These are phyloP conservation scores for Tulasnella sp. DNA, from an alignment of 768 basidiomycete species.

Conservation along the genomic window DNA sequence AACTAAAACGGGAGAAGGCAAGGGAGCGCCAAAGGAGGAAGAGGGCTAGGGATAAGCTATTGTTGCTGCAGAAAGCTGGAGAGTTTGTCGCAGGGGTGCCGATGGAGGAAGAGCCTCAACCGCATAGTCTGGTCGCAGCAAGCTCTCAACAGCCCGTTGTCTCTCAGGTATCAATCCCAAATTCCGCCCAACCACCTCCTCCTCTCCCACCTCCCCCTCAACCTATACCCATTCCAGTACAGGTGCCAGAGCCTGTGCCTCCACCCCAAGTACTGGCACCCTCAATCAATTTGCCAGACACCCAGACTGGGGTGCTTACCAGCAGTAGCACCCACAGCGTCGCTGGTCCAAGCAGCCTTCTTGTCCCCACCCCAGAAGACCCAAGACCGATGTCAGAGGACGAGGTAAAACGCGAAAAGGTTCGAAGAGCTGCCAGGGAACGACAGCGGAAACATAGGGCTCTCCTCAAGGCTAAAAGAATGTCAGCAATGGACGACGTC, in stretches of 20 bases:
- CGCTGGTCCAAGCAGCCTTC: slow-evolving; percentile 15
- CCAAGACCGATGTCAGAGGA: slow-evolving; percentile 58
- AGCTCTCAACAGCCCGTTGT: slow-evolving; percentile 1
- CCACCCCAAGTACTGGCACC: not conserved
- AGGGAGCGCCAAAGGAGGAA: slow-evolving; percentile 81
- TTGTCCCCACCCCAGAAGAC: slow-evolving; percentile 8
- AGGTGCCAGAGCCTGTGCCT: not conserved
- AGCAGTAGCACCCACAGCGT: not conserved
- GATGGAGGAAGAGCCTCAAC: slow-evolving; percentile 11
- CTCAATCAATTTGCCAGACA: slow-evolving; percentile 2
- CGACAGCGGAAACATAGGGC: slow-evolving; percentile 78
- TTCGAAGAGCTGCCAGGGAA: slow-evolving; percentile 72
- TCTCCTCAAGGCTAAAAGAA: slow-evolving; percentile 72
- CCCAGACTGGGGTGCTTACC: slow-evolving; percentile 34
- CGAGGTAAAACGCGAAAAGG: slow-evolving; percentile 59
- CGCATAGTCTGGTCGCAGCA: slow-evolving; percentile 3
- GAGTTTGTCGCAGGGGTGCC: slow-evolving; percentile 7
- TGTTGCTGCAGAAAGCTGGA: slow-evolving; percentile 40
- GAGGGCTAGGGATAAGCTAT: slow-evolving; percentile 51
- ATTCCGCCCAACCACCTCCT: not conserved
- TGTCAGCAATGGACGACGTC: slow-evolving; percentile 59
- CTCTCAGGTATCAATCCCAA: not conserved
- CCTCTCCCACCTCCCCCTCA: not conserved
- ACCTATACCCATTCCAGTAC: not conserved
- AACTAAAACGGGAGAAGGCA: slow-evolving; percentile 62